Evolutionary conservation across 2,329 filamentous ascomycete species (phyloP).

Genomic region (Hymenoscyphus linearis): DNA sequence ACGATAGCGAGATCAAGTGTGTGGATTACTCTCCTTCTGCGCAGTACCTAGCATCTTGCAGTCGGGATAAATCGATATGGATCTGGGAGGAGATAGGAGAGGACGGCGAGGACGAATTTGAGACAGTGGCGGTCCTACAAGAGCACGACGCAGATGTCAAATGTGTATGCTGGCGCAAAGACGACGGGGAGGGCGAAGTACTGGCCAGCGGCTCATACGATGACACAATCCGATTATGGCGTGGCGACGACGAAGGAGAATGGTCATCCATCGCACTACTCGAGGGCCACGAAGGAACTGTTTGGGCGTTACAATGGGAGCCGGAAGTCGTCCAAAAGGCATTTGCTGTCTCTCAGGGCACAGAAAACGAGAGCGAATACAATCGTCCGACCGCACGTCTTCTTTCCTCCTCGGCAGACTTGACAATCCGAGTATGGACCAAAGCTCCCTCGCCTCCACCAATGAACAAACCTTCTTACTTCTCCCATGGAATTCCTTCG

Average conservation of each 20-base stretch:
- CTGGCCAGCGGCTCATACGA: conserved; percentile 93
- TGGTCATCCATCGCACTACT: conserved; percentile 87
- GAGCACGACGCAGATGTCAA: conserved; percentile 97
- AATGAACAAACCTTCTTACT: conserved; percentile 26
- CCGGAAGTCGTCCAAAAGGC: conserved; percentile 29
- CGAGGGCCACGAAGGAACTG: conserved; percentile 75
- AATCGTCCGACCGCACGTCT: conserved; percentile 53
- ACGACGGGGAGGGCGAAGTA: conserved; percentile 58
- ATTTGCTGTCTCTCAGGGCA: conserved; percentile 8
- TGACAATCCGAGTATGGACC: conserved; percentile 74
- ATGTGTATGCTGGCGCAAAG: conserved; percentile 85
- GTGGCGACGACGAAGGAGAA: conserved; percentile 68
- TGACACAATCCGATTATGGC: conserved; percentile 80
- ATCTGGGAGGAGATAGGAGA: conserved; percentile 89
- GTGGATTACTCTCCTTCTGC: conserved; percentile 70
- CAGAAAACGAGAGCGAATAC: conserved; percentile 31
- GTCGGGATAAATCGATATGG: conserved; percentile 91
- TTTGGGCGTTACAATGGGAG: conserved; percentile 83
- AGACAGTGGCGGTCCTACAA: conserved; percentile 89
- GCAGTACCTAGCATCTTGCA: conserved; percentile 81
- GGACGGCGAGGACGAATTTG: conserved; percentile 87
- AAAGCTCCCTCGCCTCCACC: conserved; percentile 36
- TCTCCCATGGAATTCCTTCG: conserved; percentile 63
- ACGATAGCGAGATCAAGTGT: conserved; percentile 88
- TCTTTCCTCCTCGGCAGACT: conserved; percentile 80